Evolutionary conservation across 148 eudicot genomes (phyloP).

Genomic region (Rhododendron simsii): DNA sequence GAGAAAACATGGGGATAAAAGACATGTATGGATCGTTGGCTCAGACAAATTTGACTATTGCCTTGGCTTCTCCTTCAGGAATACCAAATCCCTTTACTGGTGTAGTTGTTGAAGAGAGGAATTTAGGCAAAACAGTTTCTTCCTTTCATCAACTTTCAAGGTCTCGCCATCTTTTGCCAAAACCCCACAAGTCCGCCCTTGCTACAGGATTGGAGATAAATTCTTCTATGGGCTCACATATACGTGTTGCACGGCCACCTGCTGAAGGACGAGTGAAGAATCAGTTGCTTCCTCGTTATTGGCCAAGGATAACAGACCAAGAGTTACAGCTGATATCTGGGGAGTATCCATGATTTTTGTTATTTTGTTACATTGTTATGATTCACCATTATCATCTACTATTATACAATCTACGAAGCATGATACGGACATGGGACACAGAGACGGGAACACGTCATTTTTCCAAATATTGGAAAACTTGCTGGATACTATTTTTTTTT

Average conservation of each 20-base stretch:
- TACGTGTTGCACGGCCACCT: conserved; percentile 91
- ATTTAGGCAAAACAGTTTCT: conserved; percentile 36
- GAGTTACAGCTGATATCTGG: conserved; percentile 96
- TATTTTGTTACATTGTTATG: background rate
- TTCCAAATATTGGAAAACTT: background rate
- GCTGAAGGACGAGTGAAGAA: conserved; percentile 83
- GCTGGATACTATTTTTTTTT: background rate
- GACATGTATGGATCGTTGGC: conserved; percentile 41
- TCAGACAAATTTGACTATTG: conserved; percentile 64
- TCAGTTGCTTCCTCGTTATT: conserved; percentile 96
- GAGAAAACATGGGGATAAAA: conserved; percentile 28
- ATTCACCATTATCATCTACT: background rate
- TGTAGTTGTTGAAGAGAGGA: conserved; percentile 45
- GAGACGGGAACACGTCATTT: background rate
- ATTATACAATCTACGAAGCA: background rate
- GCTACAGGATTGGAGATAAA: conserved; percentile 48
- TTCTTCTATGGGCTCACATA: conserved; percentile 36
- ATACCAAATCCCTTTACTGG: conserved; percentile 32
- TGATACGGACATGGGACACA: background rate
- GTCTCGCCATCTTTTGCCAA: conserved; percentile 59
- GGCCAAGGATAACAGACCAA: conserved; percentile 97
- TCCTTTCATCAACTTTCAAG: conserved; percentile 46
- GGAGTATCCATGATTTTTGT: conserved; percentile 69
- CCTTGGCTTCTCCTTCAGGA: conserved; percentile 56
- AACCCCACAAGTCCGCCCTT: conserved; percentile 43